Evolutionary conservation across 495 filamentous ascomycete species (phyloP), one percentile per base, ranked within the genome.

Genomic region (Aspergillus leporis): DNA sequence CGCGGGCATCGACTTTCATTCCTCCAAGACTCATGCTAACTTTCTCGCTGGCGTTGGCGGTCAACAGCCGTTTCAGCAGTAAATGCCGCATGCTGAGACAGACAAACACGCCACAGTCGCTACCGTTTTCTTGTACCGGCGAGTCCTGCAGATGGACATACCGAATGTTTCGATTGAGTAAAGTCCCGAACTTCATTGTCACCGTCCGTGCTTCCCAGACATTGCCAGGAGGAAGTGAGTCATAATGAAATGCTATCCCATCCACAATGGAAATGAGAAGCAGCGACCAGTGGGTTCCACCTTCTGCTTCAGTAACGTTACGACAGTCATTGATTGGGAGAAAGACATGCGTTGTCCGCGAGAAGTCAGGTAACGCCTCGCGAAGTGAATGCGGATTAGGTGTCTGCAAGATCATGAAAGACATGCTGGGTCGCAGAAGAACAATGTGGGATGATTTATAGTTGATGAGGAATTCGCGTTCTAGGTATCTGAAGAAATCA

Each of bases 101-200:
- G 2, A 99, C 95, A 70, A 91, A 97, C 0, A 99, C 92, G 14
- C 95, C 95, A 68, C 95, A 99, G 74, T 98, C 95, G 61, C 82
- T 90, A 53, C 87, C 84, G 64, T 98, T 97, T 61, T 92, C 90
- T 72, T 99, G 95, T 62, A 96, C 88, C 3, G 94, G 95, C 9
- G 85, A 86, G 67, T 98, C 94, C 5, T 86, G 77, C 28, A 99
- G 76, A 73, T 93, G 82, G 58, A 87, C 75, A 66, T 93, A 96
- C 7, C 81, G 73, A 12, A 98, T 75, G 1, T 71, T 71, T 41
- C 80, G 74, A 34, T 85, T 83, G 0, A 99, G 78, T 16, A 98
- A 73, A 10, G 68, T 64, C 2, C 79, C 74, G 13, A 96, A 72
- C 65, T 90, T 87, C 13, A 75, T 58, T 0, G 85, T 81, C 4